Evolutionary conservation across 331 rosid species (phyloP).

Genomic region (Dryas integrifolia): DNA sequence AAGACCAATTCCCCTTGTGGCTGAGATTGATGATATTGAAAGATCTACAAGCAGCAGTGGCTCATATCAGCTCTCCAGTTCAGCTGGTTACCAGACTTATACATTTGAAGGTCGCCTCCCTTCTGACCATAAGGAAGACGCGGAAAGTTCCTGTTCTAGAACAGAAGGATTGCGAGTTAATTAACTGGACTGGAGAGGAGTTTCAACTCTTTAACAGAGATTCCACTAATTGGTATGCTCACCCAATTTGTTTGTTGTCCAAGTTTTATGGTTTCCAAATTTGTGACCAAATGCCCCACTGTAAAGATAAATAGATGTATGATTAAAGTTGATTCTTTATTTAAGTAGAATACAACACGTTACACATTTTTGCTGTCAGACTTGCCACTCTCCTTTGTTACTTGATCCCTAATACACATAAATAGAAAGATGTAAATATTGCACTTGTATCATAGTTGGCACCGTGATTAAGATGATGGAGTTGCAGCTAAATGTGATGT

Average conservation of each 20-base stretch:
- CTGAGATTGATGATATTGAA: conserved; percentile 62
- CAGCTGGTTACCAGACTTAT: conserved; percentile 52
- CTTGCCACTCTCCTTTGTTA: not conserved
- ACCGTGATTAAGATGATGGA: not conserved
- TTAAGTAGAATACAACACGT: conserved; percentile 15
- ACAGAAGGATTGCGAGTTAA: conserved; percentile 6
- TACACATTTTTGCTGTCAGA: conserved; percentile 1
- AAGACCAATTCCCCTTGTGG: conserved; percentile 68
- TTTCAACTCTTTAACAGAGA: conserved; percentile 9
- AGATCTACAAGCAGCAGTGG: conserved; percentile 52
- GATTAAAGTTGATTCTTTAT: conserved; percentile 28
- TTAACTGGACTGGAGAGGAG: not conserved
- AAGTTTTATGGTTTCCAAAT: conserved; percentile 24
- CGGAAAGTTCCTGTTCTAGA: conserved; percentile 32
- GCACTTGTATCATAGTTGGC: conserved; percentile 5
- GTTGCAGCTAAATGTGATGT: too few relatives aligned
- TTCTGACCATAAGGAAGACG: conserved; percentile 35
- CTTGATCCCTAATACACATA: conserved; percentile 1
- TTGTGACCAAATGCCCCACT: conserved; percentile 20
- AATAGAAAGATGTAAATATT: conserved; percentile 4
- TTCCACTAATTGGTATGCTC: conserved; percentile 27
- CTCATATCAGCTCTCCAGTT: conserved; percentile 48
- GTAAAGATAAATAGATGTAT: conserved; percentile 38
- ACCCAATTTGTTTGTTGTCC: conserved; percentile 31
- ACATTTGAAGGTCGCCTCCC: conserved; percentile 34